Conservation (phyloP, 2,329 filamentous ascomycete species). For the Aplosporella prunicola region DNA sequence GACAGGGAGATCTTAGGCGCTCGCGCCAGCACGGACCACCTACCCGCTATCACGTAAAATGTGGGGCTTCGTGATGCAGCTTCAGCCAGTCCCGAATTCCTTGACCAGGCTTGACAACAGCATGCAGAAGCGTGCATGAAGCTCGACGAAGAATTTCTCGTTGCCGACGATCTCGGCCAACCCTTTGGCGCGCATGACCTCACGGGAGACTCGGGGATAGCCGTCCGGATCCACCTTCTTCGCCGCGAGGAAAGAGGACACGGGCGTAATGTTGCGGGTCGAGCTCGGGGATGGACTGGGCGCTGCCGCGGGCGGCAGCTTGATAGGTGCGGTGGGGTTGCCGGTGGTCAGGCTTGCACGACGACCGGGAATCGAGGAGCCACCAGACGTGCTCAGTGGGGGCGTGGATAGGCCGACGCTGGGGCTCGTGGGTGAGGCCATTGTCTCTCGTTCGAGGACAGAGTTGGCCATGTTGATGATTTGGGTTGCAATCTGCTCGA, state of each 20-base stretch:
- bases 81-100: conserved; percentile 22
- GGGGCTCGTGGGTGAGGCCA: conserved; percentile 19
- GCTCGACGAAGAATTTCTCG: conserved; percentile 48
- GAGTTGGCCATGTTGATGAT: conserved; percentile 38
- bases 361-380: conserved; percentile 14
- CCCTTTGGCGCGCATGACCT: conserved; percentile 44
- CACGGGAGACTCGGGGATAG: conserved; percentile 42
- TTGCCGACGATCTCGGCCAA: conserved; percentile 51
- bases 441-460: conserved; percentile 28
- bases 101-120: conserved; percentile 30
- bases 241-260: conserved; percentile 50
- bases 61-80: conserved; percentile 1
- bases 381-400: conserved; percentile 17
- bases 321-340: conserved; percentile 1
- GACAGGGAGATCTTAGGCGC: too few relatives aligned
- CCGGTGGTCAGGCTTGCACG: conserved; percentile 6
- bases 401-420: conserved; percentile 21
- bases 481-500: conserved; percentile 44
- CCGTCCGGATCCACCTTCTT: conserved; percentile 48
- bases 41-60: conserved; percentile 9
- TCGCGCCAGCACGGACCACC: conserved; percentile 7
- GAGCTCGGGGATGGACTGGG: conserved; percentile 23
- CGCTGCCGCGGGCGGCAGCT: conserved; percentile 10
- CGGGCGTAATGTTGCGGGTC: conserved; percentile 41
- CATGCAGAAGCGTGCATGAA: conserved; percentile 44